Conservation (phyloP, 176 grass and related monocot genomes). For the Miscanthus lutarioriparius region DNA sequence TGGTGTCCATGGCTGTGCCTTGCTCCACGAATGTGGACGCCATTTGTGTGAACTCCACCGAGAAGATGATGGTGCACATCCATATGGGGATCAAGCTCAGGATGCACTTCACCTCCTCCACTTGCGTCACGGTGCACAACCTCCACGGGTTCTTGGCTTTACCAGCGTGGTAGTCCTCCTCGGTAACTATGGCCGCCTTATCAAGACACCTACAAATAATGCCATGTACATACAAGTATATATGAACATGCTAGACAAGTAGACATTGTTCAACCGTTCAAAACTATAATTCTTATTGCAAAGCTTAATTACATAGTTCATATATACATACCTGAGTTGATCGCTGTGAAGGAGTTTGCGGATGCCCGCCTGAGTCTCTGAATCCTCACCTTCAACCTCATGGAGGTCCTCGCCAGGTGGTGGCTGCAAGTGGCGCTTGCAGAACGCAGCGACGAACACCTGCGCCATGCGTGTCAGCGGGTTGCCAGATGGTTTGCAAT, state of each 20-base stretch:
- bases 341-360: constrained; percentile 54
- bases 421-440: constrained; percentile 35
- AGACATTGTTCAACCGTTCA: not conserved
- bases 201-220: constrained; percentile 49
- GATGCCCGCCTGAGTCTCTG: constrained; percentile 3
- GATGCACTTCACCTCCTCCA: constrained; percentile 81
- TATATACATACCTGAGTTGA: constrained; percentile 34
- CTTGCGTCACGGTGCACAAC: constrained; percentile 81
- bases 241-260: not conserved
- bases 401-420: constrained; percentile 35
- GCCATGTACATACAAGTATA: not conserved
- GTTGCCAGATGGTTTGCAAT: constrained; percentile 46
- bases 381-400: constrained; percentile 43
- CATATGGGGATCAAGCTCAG: constrained; percentile 56
- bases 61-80: constrained; percentile 68
- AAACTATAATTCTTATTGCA: not conserved
- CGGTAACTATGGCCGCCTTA: constrained; percentile 39
- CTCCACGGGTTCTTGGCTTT: constrained; percentile 48
- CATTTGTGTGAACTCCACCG: constrained; percentile 59
- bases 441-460: constrained; percentile 37
- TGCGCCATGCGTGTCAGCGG: constrained; percentile 57
- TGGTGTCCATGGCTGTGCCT: constrained; percentile 50
- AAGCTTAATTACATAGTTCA: not conserved
- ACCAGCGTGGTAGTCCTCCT: constrained; percentile 22
- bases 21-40: constrained; percentile 64